A percentile compares a stretch with the other conserved stretches of the same genome.
Evolutionary conservation across 1,139 yeast genomes (phyloP).

Genomic region (Taphrina wiesneri): DNA sequence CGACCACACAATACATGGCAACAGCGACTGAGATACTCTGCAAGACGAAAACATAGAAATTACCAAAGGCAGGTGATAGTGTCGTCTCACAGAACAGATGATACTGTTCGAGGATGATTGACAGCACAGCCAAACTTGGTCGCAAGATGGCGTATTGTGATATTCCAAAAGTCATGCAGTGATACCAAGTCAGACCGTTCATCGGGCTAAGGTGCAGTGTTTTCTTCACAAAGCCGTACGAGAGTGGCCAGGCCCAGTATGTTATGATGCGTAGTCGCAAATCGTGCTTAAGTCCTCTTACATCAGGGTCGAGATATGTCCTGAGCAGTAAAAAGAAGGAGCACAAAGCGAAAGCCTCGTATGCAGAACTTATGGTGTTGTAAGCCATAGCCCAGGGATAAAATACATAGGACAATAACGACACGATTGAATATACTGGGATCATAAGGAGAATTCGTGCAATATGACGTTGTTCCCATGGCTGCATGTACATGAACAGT

Average conservation of each 20-base stretch:
- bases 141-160: constrained; percentile 17
- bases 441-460: constrained; percentile 15
- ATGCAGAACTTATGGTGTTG: constrained; percentile 13
- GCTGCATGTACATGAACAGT: not conserved
- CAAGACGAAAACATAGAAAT: constrained; percentile 3
- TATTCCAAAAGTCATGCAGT: constrained; percentile 6
- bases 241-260: constrained; percentile 24
- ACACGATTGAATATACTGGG: constrained; percentile 14
- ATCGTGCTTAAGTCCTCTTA: constrained; percentile 5
- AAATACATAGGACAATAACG: constrained; percentile 6
- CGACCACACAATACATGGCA: constrained; percentile 14
- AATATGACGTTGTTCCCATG: constrained; percentile 22
- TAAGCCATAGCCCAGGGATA: constrained; percentile 23
- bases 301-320: constrained; percentile 16
- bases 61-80: constrained; percentile 1
- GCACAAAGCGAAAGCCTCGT: constrained; percentile 20
- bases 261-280: not conserved
- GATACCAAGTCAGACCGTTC: constrained; percentile 12
- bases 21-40: constrained; percentile 14
- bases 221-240: not conserved
- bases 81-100: constrained; percentile 7
- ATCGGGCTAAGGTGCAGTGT: not conserved
- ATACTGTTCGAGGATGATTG: not conserved
- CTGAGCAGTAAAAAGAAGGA: constrained; percentile 16
- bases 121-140: constrained; percentile 1